Evolutionary conservation across 148 eudicot species (phyloP).

Genomic region (Hydrangea macrophylla): DNA sequence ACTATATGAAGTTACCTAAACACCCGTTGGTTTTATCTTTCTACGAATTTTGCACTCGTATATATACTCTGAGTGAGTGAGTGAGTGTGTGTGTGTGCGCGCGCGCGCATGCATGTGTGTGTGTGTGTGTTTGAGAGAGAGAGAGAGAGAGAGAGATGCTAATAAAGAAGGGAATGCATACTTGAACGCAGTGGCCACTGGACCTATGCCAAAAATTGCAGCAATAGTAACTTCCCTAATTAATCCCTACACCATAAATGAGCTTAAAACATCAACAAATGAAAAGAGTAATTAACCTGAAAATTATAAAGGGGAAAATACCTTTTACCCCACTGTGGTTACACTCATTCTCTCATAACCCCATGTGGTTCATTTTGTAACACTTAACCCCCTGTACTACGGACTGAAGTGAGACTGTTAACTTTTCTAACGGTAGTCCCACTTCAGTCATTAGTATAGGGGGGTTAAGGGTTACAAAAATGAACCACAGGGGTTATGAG

Average conservation of each 20-base stretch:
- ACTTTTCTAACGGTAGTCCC: no score
- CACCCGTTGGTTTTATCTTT: not conserved
- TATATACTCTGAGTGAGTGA: not conserved
- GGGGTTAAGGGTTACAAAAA: no score
- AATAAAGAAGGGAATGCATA: not conserved
- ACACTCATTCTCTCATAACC: no score
- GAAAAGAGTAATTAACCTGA: not conserved
- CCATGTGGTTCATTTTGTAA: no score
- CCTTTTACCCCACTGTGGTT: no score
- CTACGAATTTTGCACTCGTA: not conserved
- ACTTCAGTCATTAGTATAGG: no score
- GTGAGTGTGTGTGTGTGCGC: no score
- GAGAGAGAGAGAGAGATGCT: not conserved
- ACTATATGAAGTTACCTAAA: not conserved
- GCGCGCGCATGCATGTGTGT: no score
- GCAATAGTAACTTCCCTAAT: conserved; percentile 10
- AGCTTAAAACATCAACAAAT: not conserved
- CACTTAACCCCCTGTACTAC: no score
- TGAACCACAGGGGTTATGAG: no score
- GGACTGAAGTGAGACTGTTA: no score
- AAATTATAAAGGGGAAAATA: not conserved
- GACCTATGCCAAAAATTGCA: conserved; percentile 15
- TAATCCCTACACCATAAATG: conserved; percentile 9
- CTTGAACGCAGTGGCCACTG: conserved; percentile 18
- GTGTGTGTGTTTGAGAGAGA: no score